These are phyloP conservation scores for Schrenkiella parvula DNA, from an alignment of 345 rosid genomes.

Conservation along the genomic window DNA sequence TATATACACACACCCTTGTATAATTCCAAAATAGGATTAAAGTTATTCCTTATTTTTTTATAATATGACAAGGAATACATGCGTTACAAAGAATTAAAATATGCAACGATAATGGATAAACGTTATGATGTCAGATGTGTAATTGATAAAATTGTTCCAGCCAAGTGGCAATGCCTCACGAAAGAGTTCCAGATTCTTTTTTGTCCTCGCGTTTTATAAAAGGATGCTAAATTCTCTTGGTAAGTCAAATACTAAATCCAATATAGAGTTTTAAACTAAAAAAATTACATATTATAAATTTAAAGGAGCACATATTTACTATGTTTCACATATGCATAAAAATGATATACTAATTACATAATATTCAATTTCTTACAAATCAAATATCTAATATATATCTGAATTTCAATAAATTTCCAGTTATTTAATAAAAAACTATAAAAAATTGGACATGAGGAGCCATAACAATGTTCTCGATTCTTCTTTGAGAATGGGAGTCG, in stretches of 20 bases:
- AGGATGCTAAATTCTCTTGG: neutral
- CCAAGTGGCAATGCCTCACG: neutral
- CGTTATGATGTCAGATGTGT: slow-evolving; percentile 5
- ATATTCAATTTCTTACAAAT: too few species aligned
- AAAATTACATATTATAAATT: neutral
- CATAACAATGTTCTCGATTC: too few species aligned
- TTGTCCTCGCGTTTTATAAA: neutral
- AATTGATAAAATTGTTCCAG: neutral
- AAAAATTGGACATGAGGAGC: too few species aligned
- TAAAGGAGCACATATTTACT: neutral
- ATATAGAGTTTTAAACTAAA: neutral
- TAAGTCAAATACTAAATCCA: neutral
- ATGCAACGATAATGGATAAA: neutral
- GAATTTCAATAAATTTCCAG: neutral
- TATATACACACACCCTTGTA: neutral
- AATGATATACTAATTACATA: too few species aligned
- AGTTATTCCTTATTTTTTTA: neutral
- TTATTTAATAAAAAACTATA: too few species aligned
- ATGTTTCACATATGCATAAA: neutral
- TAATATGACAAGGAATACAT: neutral
- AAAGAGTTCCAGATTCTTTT: slow-evolving; percentile 18
- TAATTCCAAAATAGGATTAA: neutral
- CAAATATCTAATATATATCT: too few species aligned
- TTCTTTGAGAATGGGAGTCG: neutral
- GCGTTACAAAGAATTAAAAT: slow-evolving; percentile 18